Evolutionary conservation across 2,329 filamentous ascomycete species (phyloP), one percentile per base, ranked within the genome.

Genomic region (Aspergillus persii): DNA sequence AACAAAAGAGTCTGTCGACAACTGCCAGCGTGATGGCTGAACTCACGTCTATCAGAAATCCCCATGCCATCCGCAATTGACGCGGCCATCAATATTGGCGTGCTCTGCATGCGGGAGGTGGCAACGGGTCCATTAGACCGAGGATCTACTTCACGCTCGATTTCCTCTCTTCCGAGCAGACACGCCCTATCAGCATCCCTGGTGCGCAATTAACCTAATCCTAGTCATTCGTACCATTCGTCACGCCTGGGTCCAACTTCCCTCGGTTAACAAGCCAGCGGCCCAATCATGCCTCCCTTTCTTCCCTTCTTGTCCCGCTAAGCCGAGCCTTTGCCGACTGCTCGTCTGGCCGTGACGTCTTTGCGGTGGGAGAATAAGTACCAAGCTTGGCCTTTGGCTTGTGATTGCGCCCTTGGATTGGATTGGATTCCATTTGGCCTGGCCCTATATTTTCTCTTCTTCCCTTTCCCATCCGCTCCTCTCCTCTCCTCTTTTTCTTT

Each of bases 251-350:
- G 49, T 58, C 46, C 1, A 56, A 27, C 46, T 44, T 53, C 41
- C 63, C 56, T 61, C 60, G 58, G 62, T 63, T 63, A 57, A 54
- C 50, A 49, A 58, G 53, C 58, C 63, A 58, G 65, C 70, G 67
- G 67, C 66, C 66, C 63, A 61, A 59, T 33, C 54, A 55, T 53
- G 46, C 59, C 56, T 68, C 64, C 63, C 18, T 23, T 23, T 23
- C 18, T 23, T 23, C 18, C 18, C 57, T 61, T 60, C 58, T 66
- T 66, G 61, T 71, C 71, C 73, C 73, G 73, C 67, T 74, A 69
- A 75, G 68, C 73, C 73, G 73, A 76, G 69, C 64, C 68, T 73
- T 76, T 75, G 73, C 73, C 73, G 73, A 74, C 60, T 54, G 60
- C 59, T 53, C 60, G 55, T 53, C 33, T 50, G 33, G 11, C 57